Evolutionary conservation across 176 grass and related monocot genomes (phyloP).

Genomic region (Eragrostis nindensis): DNA sequence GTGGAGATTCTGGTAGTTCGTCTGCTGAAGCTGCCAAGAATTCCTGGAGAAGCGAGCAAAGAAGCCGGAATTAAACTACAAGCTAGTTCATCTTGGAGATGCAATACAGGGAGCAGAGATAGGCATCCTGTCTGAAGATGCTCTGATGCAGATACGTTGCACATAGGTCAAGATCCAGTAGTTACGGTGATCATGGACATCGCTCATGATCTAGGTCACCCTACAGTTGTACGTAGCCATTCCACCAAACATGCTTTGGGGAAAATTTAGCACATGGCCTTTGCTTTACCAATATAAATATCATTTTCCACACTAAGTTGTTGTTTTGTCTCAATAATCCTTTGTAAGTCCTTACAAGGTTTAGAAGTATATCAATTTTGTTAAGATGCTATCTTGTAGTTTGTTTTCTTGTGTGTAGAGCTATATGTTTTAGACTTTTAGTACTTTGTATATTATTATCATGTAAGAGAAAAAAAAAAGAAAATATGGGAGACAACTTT

Average conservation of each 20-base stretch:
- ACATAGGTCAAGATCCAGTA: constrained; percentile 30
- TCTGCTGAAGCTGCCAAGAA: constrained; percentile 82
- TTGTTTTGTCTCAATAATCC: constrained; percentile 43
- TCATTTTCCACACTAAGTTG: constrained; percentile 38
- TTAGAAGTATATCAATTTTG: constrained; percentile 41
- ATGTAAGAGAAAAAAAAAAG: constrained; percentile 9
- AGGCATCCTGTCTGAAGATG: constrained; percentile 20
- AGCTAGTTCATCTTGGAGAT: constrained; percentile 26
- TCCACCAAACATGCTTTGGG: constrained; percentile 31
- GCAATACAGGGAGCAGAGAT: background rate
- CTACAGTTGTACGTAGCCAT: constrained; percentile 38
- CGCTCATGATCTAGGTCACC: constrained; percentile 45
- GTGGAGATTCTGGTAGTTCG: constrained; percentile 53
- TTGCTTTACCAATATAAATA: constrained; percentile 48
- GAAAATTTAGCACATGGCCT: constrained; percentile 19
- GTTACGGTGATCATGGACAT: constrained; percentile 41
- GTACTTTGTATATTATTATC: constrained; percentile 2
- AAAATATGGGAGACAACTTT: background rate
- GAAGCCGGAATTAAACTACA: constrained; percentile 49
- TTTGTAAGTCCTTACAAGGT: constrained; percentile 50
- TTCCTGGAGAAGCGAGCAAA: constrained; percentile 83
- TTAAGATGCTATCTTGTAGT: background rate
- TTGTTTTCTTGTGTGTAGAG: constrained; percentile 3
- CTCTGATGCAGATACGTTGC: constrained; percentile 29
- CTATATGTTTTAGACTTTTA: constrained; percentile 22